Percentiles rank a stretch among this genome's conserved stretches.
Evolutionary conservation across 805 yeast species (phyloP).

Genomic region (Candida hispaniensis): DNA sequence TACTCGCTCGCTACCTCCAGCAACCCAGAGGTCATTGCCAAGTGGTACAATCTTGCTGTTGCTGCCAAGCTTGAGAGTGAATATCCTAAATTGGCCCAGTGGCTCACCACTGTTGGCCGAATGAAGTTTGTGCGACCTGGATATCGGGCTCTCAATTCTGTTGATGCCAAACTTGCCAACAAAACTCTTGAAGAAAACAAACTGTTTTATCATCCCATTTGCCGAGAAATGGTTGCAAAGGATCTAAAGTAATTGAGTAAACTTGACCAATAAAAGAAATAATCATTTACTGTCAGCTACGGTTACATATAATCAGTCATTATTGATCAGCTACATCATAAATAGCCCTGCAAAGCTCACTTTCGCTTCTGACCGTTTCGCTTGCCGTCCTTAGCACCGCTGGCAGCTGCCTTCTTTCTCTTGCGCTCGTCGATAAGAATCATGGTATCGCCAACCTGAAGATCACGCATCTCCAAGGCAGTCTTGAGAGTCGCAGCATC

Average conservation of each 20-base stretch:
- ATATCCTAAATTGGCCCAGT: conserved; percentile 52
- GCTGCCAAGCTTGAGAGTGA: conserved; percentile 38
- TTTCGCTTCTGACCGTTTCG: too few species aligned
- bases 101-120: conserved; percentile 88
- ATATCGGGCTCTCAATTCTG: conserved; percentile 51
- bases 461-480: conserved; percentile 27
- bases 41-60: conserved; percentile 64
- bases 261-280: too few species aligned
- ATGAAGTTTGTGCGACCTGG: conserved; percentile 93
- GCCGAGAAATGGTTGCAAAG: conserved; percentile 70
- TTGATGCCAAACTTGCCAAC: conserved; percentile 55
- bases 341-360: too few species aligned
- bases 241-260: conserved; percentile 45
- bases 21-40: conserved; percentile 73
- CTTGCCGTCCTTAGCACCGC: neutral
- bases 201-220: conserved; percentile 70
- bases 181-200: conserved; percentile 51
- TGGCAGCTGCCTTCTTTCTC: conserved; percentile 20
- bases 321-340: too few species aligned
- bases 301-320: too few species aligned
- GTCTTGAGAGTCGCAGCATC: conserved; percentile 25
- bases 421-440: conserved; percentile 29
- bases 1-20: conserved; percentile 43
- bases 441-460: conserved; percentile 25
- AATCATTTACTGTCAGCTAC: too few species aligned